phyloP scores from a whole-genome alignment of 495 filamentous ascomycete genomes.

The Extremus antarcticus region DNA sequence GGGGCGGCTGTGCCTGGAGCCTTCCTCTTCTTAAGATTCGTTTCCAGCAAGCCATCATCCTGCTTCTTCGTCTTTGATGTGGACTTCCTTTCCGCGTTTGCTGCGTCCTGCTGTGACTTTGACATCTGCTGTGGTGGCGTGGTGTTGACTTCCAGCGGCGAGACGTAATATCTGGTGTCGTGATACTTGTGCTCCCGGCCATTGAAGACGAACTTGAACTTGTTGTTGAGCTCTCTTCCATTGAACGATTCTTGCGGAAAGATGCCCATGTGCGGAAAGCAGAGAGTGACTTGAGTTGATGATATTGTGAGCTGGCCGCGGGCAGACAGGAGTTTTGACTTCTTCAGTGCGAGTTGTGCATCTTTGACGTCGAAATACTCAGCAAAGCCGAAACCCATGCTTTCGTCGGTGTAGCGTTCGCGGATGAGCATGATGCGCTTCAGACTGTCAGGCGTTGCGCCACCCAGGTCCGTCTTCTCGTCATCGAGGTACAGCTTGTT shows the following conservation, averaged over 20 bases:
- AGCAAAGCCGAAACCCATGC: constrained; percentile 81
- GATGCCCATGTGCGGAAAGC: constrained; percentile 77
- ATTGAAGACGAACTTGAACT: constrained; percentile 1
- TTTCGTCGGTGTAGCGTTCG: constrained; percentile 62
- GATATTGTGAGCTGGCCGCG: constrained; percentile 61
- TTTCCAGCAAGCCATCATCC: no score
- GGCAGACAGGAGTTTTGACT: constrained; percentile 53
- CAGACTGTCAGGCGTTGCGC: constrained; percentile 65
- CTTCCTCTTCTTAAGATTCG: no score
- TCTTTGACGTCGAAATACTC: constrained; percentile 73
- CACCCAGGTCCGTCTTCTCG: constrained; percentile 40
- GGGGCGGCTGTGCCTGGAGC: constrained; percentile 42
- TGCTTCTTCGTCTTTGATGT: constrained; percentile 31
- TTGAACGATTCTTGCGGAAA: constrained; percentile 66
- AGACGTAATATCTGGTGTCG: constrained; percentile 4
- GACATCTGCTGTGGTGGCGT: neutral
- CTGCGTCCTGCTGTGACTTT: neutral
- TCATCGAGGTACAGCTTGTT: constrained; percentile 62
- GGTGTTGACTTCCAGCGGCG: constrained; percentile 1
- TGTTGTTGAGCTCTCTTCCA: constrained; percentile 13
- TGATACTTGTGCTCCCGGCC: constrained; percentile 7
- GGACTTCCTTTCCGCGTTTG: neutral
- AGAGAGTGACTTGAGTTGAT: constrained; percentile 61
- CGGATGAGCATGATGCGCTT: constrained; percentile 70
- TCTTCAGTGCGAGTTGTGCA: constrained; percentile 63